Base-by-base conservation (phyloP, 2,329 filamentous ascomycete species). In the Fusarium tricinctum region DNA sequence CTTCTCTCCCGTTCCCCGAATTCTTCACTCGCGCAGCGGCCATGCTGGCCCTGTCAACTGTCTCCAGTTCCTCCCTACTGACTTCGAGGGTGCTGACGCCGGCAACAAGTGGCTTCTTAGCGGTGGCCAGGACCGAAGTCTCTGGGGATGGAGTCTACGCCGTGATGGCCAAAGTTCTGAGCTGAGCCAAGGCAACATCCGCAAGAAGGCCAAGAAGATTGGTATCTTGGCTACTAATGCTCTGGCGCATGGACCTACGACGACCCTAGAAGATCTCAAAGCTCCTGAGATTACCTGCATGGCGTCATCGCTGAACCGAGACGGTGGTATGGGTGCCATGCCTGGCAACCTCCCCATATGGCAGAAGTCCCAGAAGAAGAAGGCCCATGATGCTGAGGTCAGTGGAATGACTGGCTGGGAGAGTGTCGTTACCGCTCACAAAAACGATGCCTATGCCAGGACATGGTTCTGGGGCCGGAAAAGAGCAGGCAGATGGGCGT, bases 401-500 rank as follows among this genome's bases (percentile, higher is more conserved):
- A 92, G 90, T 73, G 87, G 89, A 47, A 89, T 89, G 82, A 97
- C 94, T 4, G 96, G 96, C 2, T 99, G 96, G 96, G 97, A 99
- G 79, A 97, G 95, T 75, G 90, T 99, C 8, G 88, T 99, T 3
- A 99, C 96, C 6, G 95, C 94, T 12, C 97, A 99, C 77, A 91
- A 91, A 74, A 89, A 91, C 51, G 95, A 98, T 75, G 86, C 89
- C 44, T 92, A 88, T 75, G 96, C 94, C 19, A 89, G 96, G 53
- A 98, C 96, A 2, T 99, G 96, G 96, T 97, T 97, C 80, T 98
- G 96, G 94, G 96, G 95, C 8, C 90, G 93, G 58, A 97, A 97
- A 80, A 90, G 91, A 73, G 94, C 96, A 48, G 96, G 96, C 13
- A 87, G 96, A 67, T 99, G 96, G 96, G 91, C 92, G 1, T 93